phyloP scores from a whole-genome alignment of 305 asterid genomes.

The Rubia peregrina region DNA sequence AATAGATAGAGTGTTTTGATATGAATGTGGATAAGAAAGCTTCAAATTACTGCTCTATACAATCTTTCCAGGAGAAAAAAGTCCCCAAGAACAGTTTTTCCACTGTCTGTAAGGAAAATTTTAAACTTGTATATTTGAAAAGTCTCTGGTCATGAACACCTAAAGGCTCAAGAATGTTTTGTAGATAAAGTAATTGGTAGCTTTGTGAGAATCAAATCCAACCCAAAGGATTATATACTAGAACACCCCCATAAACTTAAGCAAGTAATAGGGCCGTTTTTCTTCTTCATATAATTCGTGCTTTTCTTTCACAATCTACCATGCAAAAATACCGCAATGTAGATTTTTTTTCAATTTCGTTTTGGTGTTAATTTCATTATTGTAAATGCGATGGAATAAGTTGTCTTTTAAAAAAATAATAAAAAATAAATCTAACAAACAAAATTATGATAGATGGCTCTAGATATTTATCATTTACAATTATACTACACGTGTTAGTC shows the following conservation, averaged over 20 bases:
- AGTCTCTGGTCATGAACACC: constrained; percentile 52
- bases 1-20: too few relatives aligned
- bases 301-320: not conserved
- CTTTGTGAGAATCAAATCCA: constrained; percentile 70
- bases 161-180: constrained; percentile 45
- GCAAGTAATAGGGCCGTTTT: constrained; percentile 55
- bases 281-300: constrained; percentile 7
- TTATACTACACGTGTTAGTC: too few relatives aligned
- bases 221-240: constrained; percentile 63
- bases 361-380: too few relatives aligned
- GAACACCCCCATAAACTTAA: constrained; percentile 73
- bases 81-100: constrained; percentile 70
- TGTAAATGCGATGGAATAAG: too few relatives aligned
- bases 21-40: constrained; percentile 19
- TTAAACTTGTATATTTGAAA: constrained; percentile 69
- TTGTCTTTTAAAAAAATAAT: too few relatives aligned
- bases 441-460: too few relatives aligned
- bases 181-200: constrained; percentile 63
- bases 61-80: constrained; percentile 24
- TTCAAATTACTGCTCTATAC: constrained; percentile 19
- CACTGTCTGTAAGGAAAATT: constrained; percentile 60
- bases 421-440: too few relatives aligned
- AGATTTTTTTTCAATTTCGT: too few relatives aligned
- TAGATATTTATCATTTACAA: too few relatives aligned
- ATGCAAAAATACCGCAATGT: too few relatives aligned